These are phyloP conservation scores for Cercospora nicotianae DNA, from an alignment of 2,329 filamentous ascomycete genomes.

Conservation along the genomic window DNA sequence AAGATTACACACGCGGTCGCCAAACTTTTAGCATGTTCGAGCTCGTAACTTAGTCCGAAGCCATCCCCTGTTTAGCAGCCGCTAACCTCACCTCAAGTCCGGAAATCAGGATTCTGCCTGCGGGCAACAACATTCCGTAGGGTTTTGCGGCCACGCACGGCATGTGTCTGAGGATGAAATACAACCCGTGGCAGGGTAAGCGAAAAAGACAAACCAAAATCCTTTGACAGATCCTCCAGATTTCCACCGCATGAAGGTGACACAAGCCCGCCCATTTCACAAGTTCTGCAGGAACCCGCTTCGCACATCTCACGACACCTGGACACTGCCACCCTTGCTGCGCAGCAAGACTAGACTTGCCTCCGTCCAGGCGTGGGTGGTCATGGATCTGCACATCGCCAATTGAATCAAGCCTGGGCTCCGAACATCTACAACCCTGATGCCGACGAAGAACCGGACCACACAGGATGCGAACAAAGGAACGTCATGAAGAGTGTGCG, in stretches of 20 bases:
- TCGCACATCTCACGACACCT: background rate
- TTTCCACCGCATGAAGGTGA: background rate
- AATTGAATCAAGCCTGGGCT: background rate
- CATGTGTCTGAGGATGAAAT: background rate
- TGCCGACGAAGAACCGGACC: slow-evolving; percentile 11
- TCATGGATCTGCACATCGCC: slow-evolving; percentile 13
- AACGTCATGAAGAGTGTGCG: slow-evolving; percentile 2
- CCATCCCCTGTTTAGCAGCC: background rate
- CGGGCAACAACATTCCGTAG: slow-evolving; percentile 1
- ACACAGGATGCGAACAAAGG: slow-evolving; percentile 2
- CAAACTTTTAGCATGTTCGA: slow-evolving; percentile 4
- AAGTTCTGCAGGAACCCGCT: background rate
- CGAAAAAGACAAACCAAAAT: slow-evolving; percentile 1
- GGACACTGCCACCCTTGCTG: slow-evolving; percentile 1
- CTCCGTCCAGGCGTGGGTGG: slow-evolving; percentile 1
- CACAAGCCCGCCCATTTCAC: background rate
- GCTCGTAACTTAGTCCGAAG: slow-evolving; percentile 2
- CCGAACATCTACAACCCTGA: slow-evolving; percentile 14
- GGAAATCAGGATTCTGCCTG: slow-evolving; percentile 2
- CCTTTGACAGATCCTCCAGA: slow-evolving; percentile 9
- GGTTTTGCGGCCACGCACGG: slow-evolving; percentile 3
- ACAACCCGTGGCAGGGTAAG: background rate
- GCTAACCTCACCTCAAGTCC: slow-evolving; percentile 4
- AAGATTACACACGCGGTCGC: slow-evolving; percentile 6
- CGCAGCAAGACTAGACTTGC: slow-evolving; percentile 4